These are phyloP conservation scores for Pisolithus thermaeus DNA, from an alignment of 1,284 basidiomycete species.

Conservation along the genomic window DNA sequence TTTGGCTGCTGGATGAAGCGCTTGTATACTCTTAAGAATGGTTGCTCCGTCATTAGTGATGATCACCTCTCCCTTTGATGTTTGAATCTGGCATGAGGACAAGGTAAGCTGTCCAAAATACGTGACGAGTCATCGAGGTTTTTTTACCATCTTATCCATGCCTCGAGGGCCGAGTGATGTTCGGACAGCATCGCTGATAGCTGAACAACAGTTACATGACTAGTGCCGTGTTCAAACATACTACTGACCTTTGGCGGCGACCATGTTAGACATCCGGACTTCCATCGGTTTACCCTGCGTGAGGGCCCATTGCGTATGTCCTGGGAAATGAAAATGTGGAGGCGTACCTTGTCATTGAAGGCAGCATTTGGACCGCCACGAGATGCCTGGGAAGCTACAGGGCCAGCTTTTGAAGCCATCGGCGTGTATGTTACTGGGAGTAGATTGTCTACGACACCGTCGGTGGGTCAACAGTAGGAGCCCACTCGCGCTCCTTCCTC, in stretches of 20 bases:
- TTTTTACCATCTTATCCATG: constrained; percentile 99
- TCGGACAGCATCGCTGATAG: constrained; percentile 95
- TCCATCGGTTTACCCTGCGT: constrained; percentile 86
- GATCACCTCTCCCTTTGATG: constrained; percentile 92
- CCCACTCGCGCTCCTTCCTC: constrained; percentile 6
- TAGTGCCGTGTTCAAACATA: background rate
- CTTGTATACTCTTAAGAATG: constrained; percentile 95
- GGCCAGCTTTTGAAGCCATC: constrained; percentile 41
- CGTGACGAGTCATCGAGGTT: constrained; percentile 14
- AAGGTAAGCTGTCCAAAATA: constrained; percentile 11
- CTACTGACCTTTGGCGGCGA: constrained; percentile 83
- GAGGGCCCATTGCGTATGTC: constrained; percentile 23
- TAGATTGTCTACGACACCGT: constrained; percentile 8
- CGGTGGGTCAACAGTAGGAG: constrained; percentile 5
- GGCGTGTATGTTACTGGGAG: background rate
- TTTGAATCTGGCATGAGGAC: constrained; percentile 77
- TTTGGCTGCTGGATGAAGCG: constrained; percentile 95
- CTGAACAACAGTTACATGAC: constrained; percentile 38
- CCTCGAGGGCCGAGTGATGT: constrained; percentile 96
- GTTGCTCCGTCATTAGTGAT: constrained; percentile 99
- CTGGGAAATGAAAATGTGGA: background rate
- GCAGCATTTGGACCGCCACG: constrained; percentile 60
- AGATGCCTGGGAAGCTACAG: constrained; percentile 30
- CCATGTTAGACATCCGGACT: constrained; percentile 91
- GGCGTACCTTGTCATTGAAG: constrained; percentile 76